Evolutionary conservation across 2,329 filamentous ascomycete species (phyloP).

Genomic region (Arachnopeziza araneosa): DNA sequence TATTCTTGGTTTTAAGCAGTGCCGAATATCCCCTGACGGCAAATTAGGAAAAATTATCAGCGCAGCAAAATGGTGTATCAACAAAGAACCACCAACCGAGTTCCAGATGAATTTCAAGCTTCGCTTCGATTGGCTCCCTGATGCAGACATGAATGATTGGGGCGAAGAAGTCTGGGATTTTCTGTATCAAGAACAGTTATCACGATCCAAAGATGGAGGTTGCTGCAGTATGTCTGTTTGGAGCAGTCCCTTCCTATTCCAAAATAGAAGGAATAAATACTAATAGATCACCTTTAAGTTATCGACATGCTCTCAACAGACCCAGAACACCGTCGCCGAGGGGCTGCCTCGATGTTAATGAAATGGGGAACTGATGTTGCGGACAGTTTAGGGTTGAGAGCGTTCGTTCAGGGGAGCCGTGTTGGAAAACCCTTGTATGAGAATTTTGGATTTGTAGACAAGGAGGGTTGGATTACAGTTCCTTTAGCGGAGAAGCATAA

Average conservation of each 20-base stretch:
- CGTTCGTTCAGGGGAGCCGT: conserved; percentile 8
- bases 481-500: neutral
- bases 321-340: conserved; percentile 5
- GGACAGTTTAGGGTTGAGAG: conserved; percentile 1
- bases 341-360: conserved; percentile 6
- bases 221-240: conserved; percentile 13
- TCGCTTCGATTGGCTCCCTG: conserved; percentile 14
- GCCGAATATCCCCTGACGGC: neutral
- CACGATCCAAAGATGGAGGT: conserved; percentile 8
- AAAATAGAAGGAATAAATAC: neutral
- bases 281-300: neutral
- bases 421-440: conserved; percentile 6
- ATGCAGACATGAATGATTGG: conserved; percentile 16
- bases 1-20: neutral
- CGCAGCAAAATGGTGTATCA: conserved; percentile 16
- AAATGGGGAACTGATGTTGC: conserved; percentile 8
- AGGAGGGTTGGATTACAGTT: neutral
- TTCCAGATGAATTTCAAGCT: conserved; percentile 12
- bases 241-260: neutral
- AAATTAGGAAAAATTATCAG: conserved; percentile 12
- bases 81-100: conserved; percentile 8
- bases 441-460: conserved; percentile 6
- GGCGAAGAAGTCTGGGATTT: conserved; percentile 10
- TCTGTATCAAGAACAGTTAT: conserved; percentile 7
- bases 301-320: conserved; percentile 7